Evolutionary conservation across 306 rosid genomes (phyloP).

Genomic region (Senna siamea): DNA sequence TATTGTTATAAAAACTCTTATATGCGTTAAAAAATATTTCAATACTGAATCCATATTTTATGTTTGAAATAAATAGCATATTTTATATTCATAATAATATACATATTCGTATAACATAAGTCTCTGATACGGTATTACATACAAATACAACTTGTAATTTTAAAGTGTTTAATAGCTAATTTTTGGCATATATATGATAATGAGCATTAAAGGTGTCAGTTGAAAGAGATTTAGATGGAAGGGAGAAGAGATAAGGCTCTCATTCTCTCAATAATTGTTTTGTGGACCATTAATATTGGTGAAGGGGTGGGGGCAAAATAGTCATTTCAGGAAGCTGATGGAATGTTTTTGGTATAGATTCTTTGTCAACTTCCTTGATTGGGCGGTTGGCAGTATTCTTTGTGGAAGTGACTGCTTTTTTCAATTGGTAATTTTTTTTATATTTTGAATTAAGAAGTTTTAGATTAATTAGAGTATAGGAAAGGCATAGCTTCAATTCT

Average conservation of each 20-base stretch:
- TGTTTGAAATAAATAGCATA: too few species aligned
- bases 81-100: too few species aligned
- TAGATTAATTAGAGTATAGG: slow-evolving; percentile 37
- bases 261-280: slow-evolving; percentile 32
- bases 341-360: slow-evolving; percentile 48
- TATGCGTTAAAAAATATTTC: too few species aligned
- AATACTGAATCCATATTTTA: too few species aligned
- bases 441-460: too few species aligned
- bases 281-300: slow-evolving; percentile 7
- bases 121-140: too few species aligned
- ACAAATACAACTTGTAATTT: too few species aligned
- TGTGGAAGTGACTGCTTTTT: slow-evolving; percentile 33
- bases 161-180: too few species aligned
- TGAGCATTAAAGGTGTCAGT: slow-evolving; percentile 18
- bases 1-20: too few species aligned
- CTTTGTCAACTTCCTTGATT: slow-evolving; percentile 55
- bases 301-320: slow-evolving; percentile 43
- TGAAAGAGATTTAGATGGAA: slow-evolving; percentile 24
- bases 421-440: slow-evolving; percentile 34
- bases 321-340: slow-evolving; percentile 44
- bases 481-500: slow-evolving; percentile 52
- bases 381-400: slow-evolving; percentile 60
- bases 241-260: slow-evolving; percentile 41
- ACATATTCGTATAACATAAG: too few species aligned
- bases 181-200: too few species aligned